A percentile compares a stretch with the other conserved stretches of the same genome.
Conservation (phyloP, 1,139 yeast species). For the Kodamaea suecica region DNA sequence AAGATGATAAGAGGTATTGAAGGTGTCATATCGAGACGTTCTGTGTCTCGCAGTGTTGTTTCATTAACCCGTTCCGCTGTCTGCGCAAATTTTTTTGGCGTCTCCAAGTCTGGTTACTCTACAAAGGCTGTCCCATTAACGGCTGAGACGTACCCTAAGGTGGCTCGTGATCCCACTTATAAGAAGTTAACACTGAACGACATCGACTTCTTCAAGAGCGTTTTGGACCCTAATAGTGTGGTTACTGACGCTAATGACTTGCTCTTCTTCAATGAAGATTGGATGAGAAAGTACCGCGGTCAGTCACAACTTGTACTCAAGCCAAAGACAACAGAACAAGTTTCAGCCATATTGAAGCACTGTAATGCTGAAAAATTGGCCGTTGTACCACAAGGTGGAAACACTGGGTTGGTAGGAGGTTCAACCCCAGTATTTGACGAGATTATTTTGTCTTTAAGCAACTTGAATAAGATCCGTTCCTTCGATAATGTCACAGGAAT, state of each 20-base stretch:
- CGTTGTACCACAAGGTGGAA: slow-evolving; percentile 96
- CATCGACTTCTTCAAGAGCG: slow-evolving; percentile 55
- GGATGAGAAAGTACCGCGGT: slow-evolving; percentile 95
- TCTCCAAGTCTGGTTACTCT: slow-evolving; percentile 18
- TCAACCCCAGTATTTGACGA: slow-evolving; percentile 93
- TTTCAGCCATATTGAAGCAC: slow-evolving; percentile 71
- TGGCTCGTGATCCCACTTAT: slow-evolving; percentile 45
- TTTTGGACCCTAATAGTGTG: slow-evolving; percentile 51
- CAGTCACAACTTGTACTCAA: slow-evolving; percentile 78
- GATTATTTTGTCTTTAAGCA: slow-evolving; percentile 66
- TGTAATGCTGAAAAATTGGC: slow-evolving; percentile 80
- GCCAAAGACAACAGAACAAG: slow-evolving; percentile 81
- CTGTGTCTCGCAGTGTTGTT: background rate
- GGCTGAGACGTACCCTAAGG: slow-evolving; percentile 55
- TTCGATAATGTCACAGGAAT: slow-evolving; percentile 85
- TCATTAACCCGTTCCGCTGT: background rate
- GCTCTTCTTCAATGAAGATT: slow-evolving; percentile 78
- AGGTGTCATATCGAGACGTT: too few relatives aligned
- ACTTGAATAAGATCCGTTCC: slow-evolving; percentile 73
- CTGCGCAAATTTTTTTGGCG: background rate
- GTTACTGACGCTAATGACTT: slow-evolving; percentile 61
- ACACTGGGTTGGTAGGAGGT: slow-evolving; percentile 96
- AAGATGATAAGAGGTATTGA: background rate
- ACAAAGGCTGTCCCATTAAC: slow-evolving; percentile 54
- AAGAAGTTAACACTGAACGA: slow-evolving; percentile 54